Conservation (phyloP, 345 rosid species). For the Aethionema arabicum region DNA sequence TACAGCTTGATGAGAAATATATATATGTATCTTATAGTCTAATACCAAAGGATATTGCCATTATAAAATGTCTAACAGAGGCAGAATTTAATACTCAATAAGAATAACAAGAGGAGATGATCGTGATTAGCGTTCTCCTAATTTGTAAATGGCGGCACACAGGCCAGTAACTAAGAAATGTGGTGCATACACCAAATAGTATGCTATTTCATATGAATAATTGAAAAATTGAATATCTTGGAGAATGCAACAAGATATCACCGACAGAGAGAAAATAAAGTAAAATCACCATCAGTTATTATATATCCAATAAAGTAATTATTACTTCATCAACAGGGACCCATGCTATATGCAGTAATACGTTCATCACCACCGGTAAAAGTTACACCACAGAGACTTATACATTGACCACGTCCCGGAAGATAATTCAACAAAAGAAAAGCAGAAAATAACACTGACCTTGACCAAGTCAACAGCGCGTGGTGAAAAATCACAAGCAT, state of each 20-base stretch:
- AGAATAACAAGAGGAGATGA: too few species aligned
- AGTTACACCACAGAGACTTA: conserved; percentile 7
- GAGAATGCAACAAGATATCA: conserved; percentile 7
- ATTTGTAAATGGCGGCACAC: too few species aligned
- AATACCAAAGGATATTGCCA: too few species aligned
- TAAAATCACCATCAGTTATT: background rate
- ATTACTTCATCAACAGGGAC: background rate
- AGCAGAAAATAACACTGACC: conserved; percentile 42
- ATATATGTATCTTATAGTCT: too few species aligned
- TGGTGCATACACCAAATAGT: conserved; percentile 1
- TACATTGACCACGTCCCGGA: conserved; percentile 7
- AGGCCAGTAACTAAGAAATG: conserved; percentile 1
- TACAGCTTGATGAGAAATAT: background rate
- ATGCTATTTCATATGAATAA: background rate
- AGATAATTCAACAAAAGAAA: conserved; percentile 5
- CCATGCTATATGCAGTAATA: background rate
- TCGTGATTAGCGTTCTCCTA: too few species aligned
- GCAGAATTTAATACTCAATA: too few species aligned
- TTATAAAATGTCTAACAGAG: too few species aligned
- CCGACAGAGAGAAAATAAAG: background rate
- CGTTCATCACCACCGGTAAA: background rate
- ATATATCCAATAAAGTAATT: background rate
- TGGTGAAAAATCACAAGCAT: conserved; percentile 89
- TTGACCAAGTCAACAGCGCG: conserved; percentile 86
- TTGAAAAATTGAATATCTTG: background rate